Evolutionary conservation across 2,329 filamentous ascomycete genomes (phyloP).

Genomic region (Verruconis gallopava): DNA sequence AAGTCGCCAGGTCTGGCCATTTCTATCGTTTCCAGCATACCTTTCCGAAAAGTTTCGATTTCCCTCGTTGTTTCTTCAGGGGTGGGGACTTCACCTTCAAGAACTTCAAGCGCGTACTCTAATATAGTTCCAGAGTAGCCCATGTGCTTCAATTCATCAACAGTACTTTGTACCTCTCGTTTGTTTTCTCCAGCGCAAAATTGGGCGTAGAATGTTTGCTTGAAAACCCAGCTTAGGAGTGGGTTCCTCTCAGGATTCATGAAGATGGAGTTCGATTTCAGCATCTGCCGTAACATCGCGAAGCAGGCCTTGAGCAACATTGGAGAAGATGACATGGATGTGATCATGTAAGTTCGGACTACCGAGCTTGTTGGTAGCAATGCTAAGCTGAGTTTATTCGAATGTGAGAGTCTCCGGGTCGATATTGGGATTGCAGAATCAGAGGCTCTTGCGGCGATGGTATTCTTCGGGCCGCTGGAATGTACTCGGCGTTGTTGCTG

Average conservation of each 20-base stretch:
- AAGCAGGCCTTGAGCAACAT: constrained; percentile 59
- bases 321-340: constrained; percentile 55
- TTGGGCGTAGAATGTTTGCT: constrained; percentile 77
- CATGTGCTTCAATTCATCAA: constrained; percentile 52
- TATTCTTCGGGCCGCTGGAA: neutral
- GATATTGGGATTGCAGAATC: neutral
- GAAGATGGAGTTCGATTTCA: constrained; percentile 52
- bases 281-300: constrained; percentile 52
- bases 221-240: constrained; percentile 55
- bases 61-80: constrained; percentile 45
- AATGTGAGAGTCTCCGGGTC: neutral
- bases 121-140: constrained; percentile 78
- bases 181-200: constrained; percentile 76
- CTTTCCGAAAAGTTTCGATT: constrained; percentile 57
- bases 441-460: neutral
- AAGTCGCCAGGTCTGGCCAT: constrained; percentile 40
- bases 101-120: constrained; percentile 71
- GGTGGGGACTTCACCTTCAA: constrained; percentile 44
- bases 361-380: constrained; percentile 54
- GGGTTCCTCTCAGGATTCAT: constrained; percentile 67
- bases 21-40: constrained; percentile 59
- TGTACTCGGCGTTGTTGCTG: constrained; percentile 4
- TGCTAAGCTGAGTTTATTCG: constrained; percentile 31
- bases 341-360: constrained; percentile 56
- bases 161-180: constrained; percentile 52